A percentile compares a stretch with the other conserved stretches of the same genome.
These are phyloP conservation scores for Periconia digitata DNA, from an alignment of 2,329 filamentous ascomycete species.

Conservation along the genomic window DNA sequence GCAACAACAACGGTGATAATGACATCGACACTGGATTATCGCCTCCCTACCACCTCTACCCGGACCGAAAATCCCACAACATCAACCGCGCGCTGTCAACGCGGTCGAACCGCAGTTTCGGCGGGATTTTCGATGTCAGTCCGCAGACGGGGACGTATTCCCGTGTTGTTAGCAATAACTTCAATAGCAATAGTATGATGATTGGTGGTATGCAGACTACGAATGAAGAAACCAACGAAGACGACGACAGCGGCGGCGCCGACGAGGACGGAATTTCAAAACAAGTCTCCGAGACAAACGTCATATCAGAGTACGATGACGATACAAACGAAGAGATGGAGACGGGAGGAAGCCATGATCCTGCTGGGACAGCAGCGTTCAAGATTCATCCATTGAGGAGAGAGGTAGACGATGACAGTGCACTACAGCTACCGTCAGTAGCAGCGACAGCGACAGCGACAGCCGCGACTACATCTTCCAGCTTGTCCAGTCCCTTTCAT, in stretches of 20 bases:
- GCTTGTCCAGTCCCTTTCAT: neutral
- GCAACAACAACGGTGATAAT: neutral
- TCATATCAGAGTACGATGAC: too few species aligned
- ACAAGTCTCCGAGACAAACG: too few species aligned
- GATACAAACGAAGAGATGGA: too few species aligned
- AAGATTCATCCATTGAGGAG: too few species aligned
- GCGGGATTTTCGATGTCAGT: slow-evolving; percentile 12
- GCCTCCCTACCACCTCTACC: neutral
- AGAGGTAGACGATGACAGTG: neutral
- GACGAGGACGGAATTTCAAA: too few species aligned
- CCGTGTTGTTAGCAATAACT: neutral
- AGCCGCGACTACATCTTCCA: neutral
- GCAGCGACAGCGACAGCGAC: too few species aligned
- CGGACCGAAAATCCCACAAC: too few species aligned
- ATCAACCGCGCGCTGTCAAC: neutral
- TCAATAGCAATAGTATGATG: neutral
- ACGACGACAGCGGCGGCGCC: too few species aligned
- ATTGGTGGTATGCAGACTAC: neutral
- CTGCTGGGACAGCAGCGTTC: too few species aligned
- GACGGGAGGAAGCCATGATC: too few species aligned
- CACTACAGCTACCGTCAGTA: neutral
- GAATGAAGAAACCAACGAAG: neutral
- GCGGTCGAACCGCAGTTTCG: slow-evolving; percentile 2
- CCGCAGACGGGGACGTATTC: slow-evolving; percentile 6
- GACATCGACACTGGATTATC: too few species aligned